These are phyloP conservation scores for Aurantiochytrium sp. DNA, from an alignment of 108 stramenopile species.

Conservation along the genomic window DNA sequence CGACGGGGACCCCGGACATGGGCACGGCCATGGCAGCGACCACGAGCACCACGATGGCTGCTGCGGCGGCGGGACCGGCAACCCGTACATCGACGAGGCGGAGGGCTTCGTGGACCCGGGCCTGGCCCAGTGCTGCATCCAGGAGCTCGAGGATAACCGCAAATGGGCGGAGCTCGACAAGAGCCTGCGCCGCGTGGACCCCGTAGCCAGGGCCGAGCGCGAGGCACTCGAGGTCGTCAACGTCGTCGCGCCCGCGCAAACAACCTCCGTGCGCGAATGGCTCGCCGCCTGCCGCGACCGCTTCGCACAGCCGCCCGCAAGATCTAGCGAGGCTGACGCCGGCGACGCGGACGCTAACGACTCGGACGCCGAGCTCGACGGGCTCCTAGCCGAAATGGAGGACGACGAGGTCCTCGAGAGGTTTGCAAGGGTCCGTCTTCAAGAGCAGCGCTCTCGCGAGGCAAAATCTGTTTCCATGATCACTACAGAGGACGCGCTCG, in stretches of 20 bases:
- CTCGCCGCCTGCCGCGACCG: neutral
- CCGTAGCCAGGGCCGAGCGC: neutral
- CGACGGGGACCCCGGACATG: neutral
- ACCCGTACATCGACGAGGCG: neutral
- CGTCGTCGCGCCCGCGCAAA: neutral
- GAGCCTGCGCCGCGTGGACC: neutral
- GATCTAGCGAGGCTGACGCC: neutral
- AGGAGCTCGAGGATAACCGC: neutral
- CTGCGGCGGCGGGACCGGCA: neutral
- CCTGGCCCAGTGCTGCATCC: neutral
- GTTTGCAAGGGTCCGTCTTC: neutral
- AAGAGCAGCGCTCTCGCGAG: neutral
- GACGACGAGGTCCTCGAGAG: neutral
- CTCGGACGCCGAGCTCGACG: slow-evolving; percentile 2
- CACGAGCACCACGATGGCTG: neutral
- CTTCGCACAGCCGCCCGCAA: neutral
- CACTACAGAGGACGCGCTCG: neutral
- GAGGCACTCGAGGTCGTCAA: neutral
- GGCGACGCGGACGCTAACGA: neutral
- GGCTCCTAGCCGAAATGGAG: neutral
- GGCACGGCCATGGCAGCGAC: neutral
- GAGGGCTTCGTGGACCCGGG: neutral
- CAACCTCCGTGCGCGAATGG: neutral
- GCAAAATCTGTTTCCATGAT: neutral
- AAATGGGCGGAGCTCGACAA: neutral